Base-by-base conservation (phyloP, 164 flowering plant genomes). In the Saururus chinensis region DNA sequence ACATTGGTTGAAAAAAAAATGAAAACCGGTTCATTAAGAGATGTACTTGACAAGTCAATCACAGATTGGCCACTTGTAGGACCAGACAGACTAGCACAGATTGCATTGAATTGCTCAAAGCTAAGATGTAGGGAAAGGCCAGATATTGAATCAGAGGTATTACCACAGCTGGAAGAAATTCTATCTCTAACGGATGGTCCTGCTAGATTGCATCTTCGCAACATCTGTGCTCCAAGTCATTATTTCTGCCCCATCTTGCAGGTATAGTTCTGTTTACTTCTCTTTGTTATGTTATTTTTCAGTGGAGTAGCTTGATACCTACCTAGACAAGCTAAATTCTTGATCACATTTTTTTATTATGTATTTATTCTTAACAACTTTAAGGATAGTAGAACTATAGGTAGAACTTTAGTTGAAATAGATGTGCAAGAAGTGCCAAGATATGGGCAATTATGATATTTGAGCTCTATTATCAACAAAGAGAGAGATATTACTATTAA, bases 101-200 rank as follows among this genome's bases (percentile, higher is more conserved):
- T 90, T 57, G 97, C 87, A 22, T 59, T 90, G 52, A 76, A 73
- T 58, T 90, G 97, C 67, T 75, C 73, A 16, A 64, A 71, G 42
- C 77, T 85, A 22, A 77, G 90, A 68, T 90, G 95, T 79, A 73
- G 97, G 68, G 95, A 90, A 56, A 80, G 97, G 62, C 95, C 97
- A 37, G 95, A 90, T 75, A 83, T 90, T 60, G 87, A 86, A 24
- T 65, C 69, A 19, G 89, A 86, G 70, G 82, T 87, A 19, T 61
- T 90, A 49, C 95, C 91, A 1, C 68, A 78, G 49, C 84, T 92
- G 30, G 76, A 80, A 73, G 81, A 69, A 73, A 80, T 92, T 48
- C 71, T 70, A 25, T 77, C 81, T 53, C 25, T 78, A 53, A 86
- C 82, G 51, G 76, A 76, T 71, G 68, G 76, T 42, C 70, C 62